Conservation (phyloP, 2,329 filamentous ascomycete genomes). For the Bipolaris gigantea region DNA sequence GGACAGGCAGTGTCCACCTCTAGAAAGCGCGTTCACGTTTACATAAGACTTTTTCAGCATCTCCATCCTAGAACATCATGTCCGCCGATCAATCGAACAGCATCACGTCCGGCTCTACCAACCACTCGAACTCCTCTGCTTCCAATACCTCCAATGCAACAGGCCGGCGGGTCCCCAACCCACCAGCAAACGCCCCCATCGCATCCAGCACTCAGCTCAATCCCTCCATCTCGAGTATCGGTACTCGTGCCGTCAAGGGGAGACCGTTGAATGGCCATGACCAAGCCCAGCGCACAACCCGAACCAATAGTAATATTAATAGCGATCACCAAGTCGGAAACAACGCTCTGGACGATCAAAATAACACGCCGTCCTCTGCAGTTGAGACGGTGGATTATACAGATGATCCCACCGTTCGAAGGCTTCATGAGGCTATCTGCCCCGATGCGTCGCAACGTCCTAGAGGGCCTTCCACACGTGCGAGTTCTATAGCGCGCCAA, state of each 20-base stretch:
- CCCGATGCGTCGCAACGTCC: constrained; percentile 2
- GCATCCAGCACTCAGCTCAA: not conserved
- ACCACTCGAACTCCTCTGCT: not conserved
- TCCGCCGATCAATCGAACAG: too few species aligned
- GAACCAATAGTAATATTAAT: not conserved
- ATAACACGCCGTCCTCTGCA: not conserved
- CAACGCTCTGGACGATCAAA: not conserved
- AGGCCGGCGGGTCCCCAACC: not conserved
- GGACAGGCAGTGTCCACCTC: too few species aligned
- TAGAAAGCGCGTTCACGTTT: too few species aligned
- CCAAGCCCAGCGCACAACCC: not conserved
- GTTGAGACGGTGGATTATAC: not conserved
- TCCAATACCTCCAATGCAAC: not conserved
- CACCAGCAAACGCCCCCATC: not conserved
- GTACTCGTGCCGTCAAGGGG: not conserved
- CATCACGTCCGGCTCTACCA: not conserved
- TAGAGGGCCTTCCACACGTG: constrained; percentile 1
- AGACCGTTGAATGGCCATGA: constrained; percentile 1
- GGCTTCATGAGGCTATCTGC: constrained; percentile 2
- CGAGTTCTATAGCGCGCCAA: constrained; percentile 2
- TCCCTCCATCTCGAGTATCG: not conserved
- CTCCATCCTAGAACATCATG: too few species aligned
- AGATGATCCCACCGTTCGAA: not conserved
- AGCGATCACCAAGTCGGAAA: not conserved
- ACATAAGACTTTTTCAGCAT: too few species aligned